Conservation (phyloP, 495 filamentous ascomycete genomes). For the Sphaerosporella brunnea region DNA sequence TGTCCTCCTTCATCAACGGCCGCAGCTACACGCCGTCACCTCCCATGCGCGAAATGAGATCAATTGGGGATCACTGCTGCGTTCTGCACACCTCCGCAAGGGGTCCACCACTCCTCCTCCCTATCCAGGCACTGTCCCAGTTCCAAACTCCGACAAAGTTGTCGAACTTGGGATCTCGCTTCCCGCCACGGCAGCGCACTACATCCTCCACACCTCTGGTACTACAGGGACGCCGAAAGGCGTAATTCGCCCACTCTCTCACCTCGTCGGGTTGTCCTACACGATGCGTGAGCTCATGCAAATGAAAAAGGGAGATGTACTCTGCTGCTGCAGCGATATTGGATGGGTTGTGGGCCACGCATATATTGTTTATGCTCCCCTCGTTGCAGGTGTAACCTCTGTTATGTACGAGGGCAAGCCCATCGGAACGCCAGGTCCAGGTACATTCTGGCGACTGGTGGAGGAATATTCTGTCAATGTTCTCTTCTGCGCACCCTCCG, state of each 20-base stretch:
- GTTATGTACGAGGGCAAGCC: constrained; percentile 88
- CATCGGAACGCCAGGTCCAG: constrained; percentile 70
- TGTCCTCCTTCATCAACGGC: constrained; percentile 34
- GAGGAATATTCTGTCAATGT: constrained; percentile 70
- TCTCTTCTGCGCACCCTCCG: constrained; percentile 74
- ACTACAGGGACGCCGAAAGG: constrained; percentile 83
- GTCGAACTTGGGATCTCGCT: constrained; percentile 45
- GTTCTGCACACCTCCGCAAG: constrained; percentile 45
- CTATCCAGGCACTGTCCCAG: not conserved
- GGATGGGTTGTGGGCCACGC: constrained; percentile 77
- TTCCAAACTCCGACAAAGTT: not conserved
- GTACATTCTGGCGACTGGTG: constrained; percentile 72
- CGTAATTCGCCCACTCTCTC: constrained; percentile 64
- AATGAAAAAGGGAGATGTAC: constrained; percentile 62
- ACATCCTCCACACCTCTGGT: constrained; percentile 76
- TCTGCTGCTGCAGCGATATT: constrained; percentile 45
- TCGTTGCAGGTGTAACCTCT: constrained; percentile 69
- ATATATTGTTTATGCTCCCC: constrained; percentile 69
- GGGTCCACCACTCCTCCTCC: not conserved
- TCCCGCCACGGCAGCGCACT: constrained; percentile 55
- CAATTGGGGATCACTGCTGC: constrained; percentile 60
- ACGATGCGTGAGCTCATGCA: constrained; percentile 64
- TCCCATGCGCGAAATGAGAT: constrained; percentile 47
- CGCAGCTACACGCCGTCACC: constrained; percentile 55
- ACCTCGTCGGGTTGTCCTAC: constrained; percentile 69